These are phyloP conservation scores for Trichoderma reesei DNA, from an alignment of 495 filamentous ascomycete species.

Conservation along the genomic window DNA sequence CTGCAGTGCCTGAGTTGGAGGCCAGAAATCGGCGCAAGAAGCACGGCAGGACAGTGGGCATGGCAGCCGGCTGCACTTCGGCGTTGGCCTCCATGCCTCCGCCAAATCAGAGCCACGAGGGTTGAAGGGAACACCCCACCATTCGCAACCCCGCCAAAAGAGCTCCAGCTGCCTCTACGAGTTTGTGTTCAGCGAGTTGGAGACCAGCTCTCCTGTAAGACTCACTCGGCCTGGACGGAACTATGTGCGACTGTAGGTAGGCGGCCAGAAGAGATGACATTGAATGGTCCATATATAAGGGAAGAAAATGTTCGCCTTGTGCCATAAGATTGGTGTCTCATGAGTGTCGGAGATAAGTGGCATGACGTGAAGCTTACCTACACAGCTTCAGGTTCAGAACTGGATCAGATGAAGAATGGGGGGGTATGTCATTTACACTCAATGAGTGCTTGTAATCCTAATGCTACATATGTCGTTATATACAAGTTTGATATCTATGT, in stretches of 20 bases:
- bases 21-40: constrained; percentile 6
- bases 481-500: background rate
- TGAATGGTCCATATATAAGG: too few relatives aligned
- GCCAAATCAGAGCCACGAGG: background rate
- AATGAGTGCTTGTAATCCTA: background rate
- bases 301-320: too few relatives aligned
- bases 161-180: too few relatives aligned
- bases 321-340: too few relatives aligned
- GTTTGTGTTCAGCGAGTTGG: too few relatives aligned
- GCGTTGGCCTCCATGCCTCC: background rate
- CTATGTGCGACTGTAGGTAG: too few relatives aligned
- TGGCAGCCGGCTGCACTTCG: background rate
- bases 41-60: background rate
- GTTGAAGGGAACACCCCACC: background rate
- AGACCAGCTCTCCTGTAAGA: too few relatives aligned
- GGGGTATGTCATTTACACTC: background rate
- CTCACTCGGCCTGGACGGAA: too few relatives aligned
- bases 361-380: too few relatives aligned
- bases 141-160: background rate
- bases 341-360: too few relatives aligned
- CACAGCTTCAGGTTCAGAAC: background rate
- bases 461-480: background rate
- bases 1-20: background rate
- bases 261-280: too few relatives aligned
- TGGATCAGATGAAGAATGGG: background rate